Base-by-base conservation (phyloP, 2,329 filamentous ascomycete genomes). In the Botrytis pseudocinerea region DNA sequence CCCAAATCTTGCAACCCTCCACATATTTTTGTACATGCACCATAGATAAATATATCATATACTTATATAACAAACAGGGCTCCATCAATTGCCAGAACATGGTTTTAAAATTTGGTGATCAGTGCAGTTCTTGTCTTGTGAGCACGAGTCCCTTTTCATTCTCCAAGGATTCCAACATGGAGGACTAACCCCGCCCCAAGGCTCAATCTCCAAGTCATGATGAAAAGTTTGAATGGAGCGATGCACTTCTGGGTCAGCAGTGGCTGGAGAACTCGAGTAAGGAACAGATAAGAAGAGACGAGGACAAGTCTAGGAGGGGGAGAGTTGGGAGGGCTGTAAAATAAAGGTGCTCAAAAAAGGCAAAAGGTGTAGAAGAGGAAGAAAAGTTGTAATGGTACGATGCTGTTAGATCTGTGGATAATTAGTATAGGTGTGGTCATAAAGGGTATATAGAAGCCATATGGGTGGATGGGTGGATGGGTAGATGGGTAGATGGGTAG, bases 1-100 rank as follows among this genome's bases (percentile, higher is more conserved):
- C 54, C 54, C 54, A 44, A 28, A 14, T 6, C 16, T 22, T 7
- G 38, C 9, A 7, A 25, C 10, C 28, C 16, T 40, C 40, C 6
- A 9, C 18, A 48, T 42, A 32, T 35, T 38, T 32, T 6, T n/a
- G 20, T 25, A 22, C 66, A 42, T 35, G 46, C 14, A 51, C 22
- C 5, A 40, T 22, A 28, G 38, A 40, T 14, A 20, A n/a, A 54
- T 68, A 54, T 25, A 54, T 12, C 46, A 28, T 20, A 32, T 65
- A 25, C 63, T 35, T 14, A 38, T 16, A 51, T 48, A 20, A 18
- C 18, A 28, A 28, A 4, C 60, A 71, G 69, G 69, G 69, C 59
- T 71, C 35, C 60, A 44, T 71, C 32, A 71, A 71, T 38, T 71
- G 69, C 35, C 60, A 71, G 9, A 71, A 71, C 20, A 42, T 25